Base-by-base conservation (phyloP, 495 filamentous ascomycete genomes). In the Penicillium lividum region DNA sequence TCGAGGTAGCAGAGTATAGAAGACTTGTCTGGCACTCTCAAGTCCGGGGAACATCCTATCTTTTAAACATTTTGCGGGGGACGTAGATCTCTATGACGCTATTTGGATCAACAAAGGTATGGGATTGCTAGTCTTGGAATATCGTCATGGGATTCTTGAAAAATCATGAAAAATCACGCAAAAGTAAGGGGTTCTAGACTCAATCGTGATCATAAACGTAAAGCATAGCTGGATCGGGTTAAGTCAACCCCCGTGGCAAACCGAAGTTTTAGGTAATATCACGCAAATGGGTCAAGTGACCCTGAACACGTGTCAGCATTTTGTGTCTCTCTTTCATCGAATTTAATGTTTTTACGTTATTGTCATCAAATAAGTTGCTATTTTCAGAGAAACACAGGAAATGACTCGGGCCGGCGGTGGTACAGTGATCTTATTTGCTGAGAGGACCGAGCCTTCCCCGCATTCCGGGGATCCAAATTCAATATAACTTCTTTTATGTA, bases 11-110 rank as follows among this genome's bases (percentile, higher is more conserved):
- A 5, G n/a, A 48, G 16, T 31, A 31, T 33, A 11, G 38, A 40
- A 15, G 15, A 40, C 38, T 40, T 16, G 15, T 15, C n/a, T 40
- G 38, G 4, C n/a, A 40, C 38, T 40, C 38, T 13, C 0, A 60
- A 30, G 48, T 48, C 52, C 28, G 58, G 52, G 53, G 40, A 54
- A 45, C 6, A 4, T 15, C 16, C 46, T 22, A 42, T 44, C 34
- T 60, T 60, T 38, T 56, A 56, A 56, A 51, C 34, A 51, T 56
- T 56, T 51, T 60, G 58, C 53, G 58, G 58, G 58, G 58, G 52
- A 50, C 18, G 52, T 45, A 31, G 52, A 60, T 60, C 58, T 43
- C 51, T 22, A 60, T 60, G 52, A 60, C 52, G 52, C 58, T 56
- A 60, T 60, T 56, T 46, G 3, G 28, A 48, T 16, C 52, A 50